Conservation (phyloP, 129 eudicot species). For the Glebionis coronaria region DNA sequence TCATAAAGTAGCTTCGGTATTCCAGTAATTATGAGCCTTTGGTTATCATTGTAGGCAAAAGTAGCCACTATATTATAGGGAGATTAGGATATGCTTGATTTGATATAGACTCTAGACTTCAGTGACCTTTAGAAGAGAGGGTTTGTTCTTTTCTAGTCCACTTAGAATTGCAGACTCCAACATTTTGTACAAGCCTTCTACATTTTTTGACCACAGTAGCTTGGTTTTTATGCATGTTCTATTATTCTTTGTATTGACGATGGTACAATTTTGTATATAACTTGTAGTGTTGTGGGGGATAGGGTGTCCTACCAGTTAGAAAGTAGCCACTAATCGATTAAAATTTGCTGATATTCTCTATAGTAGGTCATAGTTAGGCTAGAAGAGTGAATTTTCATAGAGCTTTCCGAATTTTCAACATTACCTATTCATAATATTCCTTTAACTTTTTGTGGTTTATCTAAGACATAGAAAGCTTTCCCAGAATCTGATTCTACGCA, state of each 20-base stretch:
- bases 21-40: not conserved
- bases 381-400: not conserved
- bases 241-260: not conserved
- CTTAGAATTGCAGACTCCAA: not conserved
- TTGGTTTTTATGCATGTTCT: not conserved
- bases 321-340: slow-evolving; percentile 14
- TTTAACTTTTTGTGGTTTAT: slow-evolving; percentile 1
- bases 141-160: not conserved
- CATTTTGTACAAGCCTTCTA: not conserved
- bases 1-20: not conserved
- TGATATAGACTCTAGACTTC: not conserved
- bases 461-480: slow-evolving; percentile 15
- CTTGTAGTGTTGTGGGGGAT: not conserved
- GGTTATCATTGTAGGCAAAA: not conserved
- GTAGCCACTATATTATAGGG: not conserved
- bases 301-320: not conserved
- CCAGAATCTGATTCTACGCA: slow-evolving; percentile 31
- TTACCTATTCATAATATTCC: slow-evolving; percentile 2
- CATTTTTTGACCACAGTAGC: not conserved
- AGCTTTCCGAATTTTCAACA: not conserved
- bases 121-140: not conserved
- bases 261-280: not conserved
- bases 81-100: not conserved
- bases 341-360: not conserved
- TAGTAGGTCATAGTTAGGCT: not conserved